Evolutionary conservation across 768 basidiomycete genomes (phyloP).

Genomic region (Obba rivulosa): DNA sequence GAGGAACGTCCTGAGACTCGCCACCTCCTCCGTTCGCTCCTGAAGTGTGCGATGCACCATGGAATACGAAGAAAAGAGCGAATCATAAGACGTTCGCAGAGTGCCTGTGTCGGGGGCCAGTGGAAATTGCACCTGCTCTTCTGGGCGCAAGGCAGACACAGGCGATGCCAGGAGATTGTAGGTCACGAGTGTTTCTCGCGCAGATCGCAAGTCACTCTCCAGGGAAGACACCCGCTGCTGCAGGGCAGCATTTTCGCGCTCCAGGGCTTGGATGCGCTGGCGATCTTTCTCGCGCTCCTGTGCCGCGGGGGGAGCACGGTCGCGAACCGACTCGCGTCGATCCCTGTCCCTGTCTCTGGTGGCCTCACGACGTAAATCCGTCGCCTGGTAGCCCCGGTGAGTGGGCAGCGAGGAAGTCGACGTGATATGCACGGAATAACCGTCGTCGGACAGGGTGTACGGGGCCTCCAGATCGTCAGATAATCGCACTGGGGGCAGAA

Average conservation of each 20-base stretch:
- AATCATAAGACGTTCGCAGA: conserved; percentile 17
- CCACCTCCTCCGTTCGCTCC: conserved; percentile 27
- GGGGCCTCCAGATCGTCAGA: conserved; percentile 23
- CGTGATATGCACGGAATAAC: conserved; percentile 10
- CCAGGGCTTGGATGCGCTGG: conserved; percentile 15
- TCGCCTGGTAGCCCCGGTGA: not conserved
- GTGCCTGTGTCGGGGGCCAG: conserved; percentile 12
- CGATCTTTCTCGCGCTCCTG: conserved; percentile 16
- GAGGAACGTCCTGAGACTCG: conserved; percentile 28
- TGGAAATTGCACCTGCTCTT: not conserved
- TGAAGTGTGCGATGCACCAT: conserved; percentile 19
- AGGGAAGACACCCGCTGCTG: conserved; percentile 9
- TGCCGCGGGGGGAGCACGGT: conserved; percentile 2
- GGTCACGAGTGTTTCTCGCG: conserved; percentile 12
- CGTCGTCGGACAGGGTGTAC: conserved; percentile 12
- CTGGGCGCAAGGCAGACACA: conserved; percentile 8
- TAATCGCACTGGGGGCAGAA: conserved; percentile 24
- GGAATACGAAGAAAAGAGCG: conserved; percentile 20
- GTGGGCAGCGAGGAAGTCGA: conserved; percentile 7
- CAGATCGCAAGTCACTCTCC: conserved; percentile 15
- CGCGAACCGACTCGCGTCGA: conserved; percentile 8
- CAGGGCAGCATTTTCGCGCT: conserved; percentile 21
- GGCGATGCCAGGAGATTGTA: conserved; percentile 13
- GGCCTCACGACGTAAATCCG: conserved; percentile 8
- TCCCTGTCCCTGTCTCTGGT: conserved; percentile 13